A percentile compares a stretch with the other conserved stretches of the same genome.
phyloP scores from a whole-genome alignment of 2,329 filamentous ascomycete species.

The Epichloe elymi region DNA sequence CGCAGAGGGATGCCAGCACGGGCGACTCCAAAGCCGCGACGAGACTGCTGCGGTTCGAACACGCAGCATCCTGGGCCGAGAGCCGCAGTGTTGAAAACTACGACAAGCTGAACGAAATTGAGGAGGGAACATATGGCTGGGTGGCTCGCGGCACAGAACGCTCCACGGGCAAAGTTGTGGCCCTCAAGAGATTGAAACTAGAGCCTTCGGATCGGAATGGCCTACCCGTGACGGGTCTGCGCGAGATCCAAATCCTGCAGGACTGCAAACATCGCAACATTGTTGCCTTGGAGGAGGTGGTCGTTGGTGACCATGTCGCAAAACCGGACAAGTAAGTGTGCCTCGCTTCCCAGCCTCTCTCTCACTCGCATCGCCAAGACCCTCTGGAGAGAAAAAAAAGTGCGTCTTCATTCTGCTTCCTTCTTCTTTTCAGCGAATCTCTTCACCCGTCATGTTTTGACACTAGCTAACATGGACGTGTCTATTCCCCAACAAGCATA shows the following conservation, averaged over 20 bases:
- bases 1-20: neutral
- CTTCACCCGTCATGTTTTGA: neutral
- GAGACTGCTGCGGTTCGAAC: constrained; percentile 58
- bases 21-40: constrained; percentile 21
- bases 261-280: constrained; percentile 73
- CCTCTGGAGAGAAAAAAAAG: neutral
- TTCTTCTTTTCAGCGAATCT: neutral
- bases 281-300: constrained; percentile 69
- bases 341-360: neutral
- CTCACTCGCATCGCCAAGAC: neutral
- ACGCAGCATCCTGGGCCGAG: constrained; percentile 48
- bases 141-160: constrained; percentile 73
- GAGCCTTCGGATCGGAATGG: constrained; percentile 60
- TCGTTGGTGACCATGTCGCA: constrained; percentile 52
- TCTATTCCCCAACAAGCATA: constrained; percentile 19
- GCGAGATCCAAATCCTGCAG: constrained; percentile 85
- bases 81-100: constrained; percentile 76
- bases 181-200: constrained; percentile 87
- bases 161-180: constrained; percentile 66
- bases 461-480: neutral
- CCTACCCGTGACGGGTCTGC: constrained; percentile 79
- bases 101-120: constrained; percentile 89
- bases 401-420: neutral
- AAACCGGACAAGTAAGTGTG: constrained; percentile 38
- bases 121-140: constrained; percentile 93